Conservation (phyloP, 495 filamentous ascomycete species). For the Acidiella bohemica region DNA sequence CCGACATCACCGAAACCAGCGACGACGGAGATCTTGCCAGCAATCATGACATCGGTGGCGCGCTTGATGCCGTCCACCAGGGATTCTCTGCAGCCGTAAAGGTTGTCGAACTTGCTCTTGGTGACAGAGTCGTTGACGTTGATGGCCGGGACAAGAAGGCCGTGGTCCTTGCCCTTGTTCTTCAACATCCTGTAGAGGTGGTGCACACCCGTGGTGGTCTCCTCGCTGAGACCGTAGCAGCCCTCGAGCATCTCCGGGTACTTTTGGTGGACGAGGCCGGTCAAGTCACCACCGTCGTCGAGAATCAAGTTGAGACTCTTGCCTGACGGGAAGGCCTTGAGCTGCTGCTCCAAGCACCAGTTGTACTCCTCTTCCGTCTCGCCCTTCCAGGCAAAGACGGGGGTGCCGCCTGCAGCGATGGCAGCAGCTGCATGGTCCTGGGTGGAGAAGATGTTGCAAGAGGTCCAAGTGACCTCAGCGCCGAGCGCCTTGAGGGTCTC, state of each 20-base stretch:
- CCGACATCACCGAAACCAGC: slow-evolving; percentile 98
- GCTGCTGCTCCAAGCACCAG: slow-evolving; percentile 99
- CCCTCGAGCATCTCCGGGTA: slow-evolving; percentile 93
- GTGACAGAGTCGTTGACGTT: slow-evolving; percentile 99
- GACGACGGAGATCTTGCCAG: slow-evolving; percentile 93
- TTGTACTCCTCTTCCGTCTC: slow-evolving; percentile 99
- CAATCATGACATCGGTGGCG: slow-evolving; percentile 99
- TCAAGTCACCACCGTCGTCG: slow-evolving; percentile 96
- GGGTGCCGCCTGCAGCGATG: slow-evolving; percentile 84
- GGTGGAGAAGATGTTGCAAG: slow-evolving; percentile 98
- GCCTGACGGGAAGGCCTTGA: slow-evolving; percentile 88
- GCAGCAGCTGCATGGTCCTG: slow-evolving; percentile 97
- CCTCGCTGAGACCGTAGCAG: slow-evolving; percentile 97
- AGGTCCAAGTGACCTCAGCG: slow-evolving; percentile 93
- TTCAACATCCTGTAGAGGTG: slow-evolving; percentile 98
- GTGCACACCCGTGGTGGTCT: slow-evolving; percentile 99
- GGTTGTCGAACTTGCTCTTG: slow-evolving; percentile 99
- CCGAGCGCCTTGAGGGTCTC: slow-evolving; percentile 89
- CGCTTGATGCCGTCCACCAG: slow-evolving; percentile 99
- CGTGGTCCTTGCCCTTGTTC: slow-evolving; percentile 40
- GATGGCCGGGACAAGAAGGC: slow-evolving; percentile 84
- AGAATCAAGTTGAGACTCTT: slow-evolving; percentile 97
- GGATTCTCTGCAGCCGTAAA: slow-evolving; percentile 98
- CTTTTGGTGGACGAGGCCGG: slow-evolving; percentile 90
- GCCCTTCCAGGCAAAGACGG: slow-evolving; percentile 99